A percentile compares a stretch with the other conserved stretches of the same genome.
Evolutionary conservation across 2,329 filamentous ascomycete species (phyloP).

Genomic region (Fusarium multiceps): DNA sequence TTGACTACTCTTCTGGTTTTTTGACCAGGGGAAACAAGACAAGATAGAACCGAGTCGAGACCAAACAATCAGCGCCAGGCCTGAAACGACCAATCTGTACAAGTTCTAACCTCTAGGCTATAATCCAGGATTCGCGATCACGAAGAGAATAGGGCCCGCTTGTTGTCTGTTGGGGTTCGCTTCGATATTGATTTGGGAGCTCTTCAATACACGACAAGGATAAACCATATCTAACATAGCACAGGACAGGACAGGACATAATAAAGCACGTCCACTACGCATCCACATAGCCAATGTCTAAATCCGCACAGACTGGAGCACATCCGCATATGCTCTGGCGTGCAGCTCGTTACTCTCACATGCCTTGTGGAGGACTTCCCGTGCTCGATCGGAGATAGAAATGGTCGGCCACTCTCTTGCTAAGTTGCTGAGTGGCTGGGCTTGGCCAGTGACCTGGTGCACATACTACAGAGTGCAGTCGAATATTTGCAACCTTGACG

Average conservation of each 20-base stretch:
- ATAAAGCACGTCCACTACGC: constrained; percentile 28
- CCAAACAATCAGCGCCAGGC: constrained; percentile 27
- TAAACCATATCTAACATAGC: constrained; percentile 12
- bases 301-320: constrained; percentile 34
- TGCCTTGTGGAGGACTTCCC: constrained; percentile 21
- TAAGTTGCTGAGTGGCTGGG: not conserved
- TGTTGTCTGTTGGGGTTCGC: constrained; percentile 22
- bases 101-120: constrained; percentile 23
- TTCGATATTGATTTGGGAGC: constrained; percentile 25
- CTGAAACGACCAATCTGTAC: constrained; percentile 28
- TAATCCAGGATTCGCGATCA: constrained; percentile 25
- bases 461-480: not conserved
- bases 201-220: constrained; percentile 31
- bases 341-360: constrained; percentile 41
- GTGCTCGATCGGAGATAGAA: constrained; percentile 26
- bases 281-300: constrained; percentile 32
- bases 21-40: constrained; percentile 17
- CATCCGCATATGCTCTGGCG: constrained; percentile 14
- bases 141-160: constrained; percentile 25
- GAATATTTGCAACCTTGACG: constrained; percentile 18
- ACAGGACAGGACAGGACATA: constrained; percentile 8
- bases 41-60: constrained; percentile 26
- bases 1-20: constrained; percentile 12
- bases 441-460: not conserved
- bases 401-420: constrained; percentile 23